phyloP scores from a whole-genome alignment of 345 rosid genomes.

The Viola odorata region DNA sequence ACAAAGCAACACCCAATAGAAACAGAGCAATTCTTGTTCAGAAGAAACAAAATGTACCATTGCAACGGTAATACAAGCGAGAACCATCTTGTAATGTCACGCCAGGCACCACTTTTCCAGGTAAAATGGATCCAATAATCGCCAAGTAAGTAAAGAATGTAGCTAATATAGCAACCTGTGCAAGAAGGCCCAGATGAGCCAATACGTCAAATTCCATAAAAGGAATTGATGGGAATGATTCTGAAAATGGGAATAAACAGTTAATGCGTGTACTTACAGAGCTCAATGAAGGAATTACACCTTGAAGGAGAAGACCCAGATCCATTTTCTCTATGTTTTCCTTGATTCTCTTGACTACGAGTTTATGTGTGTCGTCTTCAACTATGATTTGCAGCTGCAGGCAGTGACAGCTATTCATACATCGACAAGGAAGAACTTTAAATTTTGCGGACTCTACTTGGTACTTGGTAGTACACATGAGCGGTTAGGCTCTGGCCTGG shows the following conservation, averaged over 20 bases:
- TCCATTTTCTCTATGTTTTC: conserved; percentile 33
- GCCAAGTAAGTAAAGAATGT: conserved; percentile 62
- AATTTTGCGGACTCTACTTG: too few relatives aligned
- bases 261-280: conserved; percentile 32
- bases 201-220: not conserved
- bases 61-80: conserved; percentile 67
- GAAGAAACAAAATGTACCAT: conserved; percentile 31
- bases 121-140: conserved; percentile 51
- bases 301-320: conserved; percentile 35
- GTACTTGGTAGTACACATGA: too few relatives aligned
- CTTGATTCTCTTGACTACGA: too few relatives aligned
- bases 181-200: not conserved
- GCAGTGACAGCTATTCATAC: too few relatives aligned
- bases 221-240: not conserved
- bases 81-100: conserved; percentile 59
- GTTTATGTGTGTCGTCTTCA: too few relatives aligned
- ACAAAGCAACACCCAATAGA: conserved; percentile 3
- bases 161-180: conserved; percentile 43
- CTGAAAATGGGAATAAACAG: not conserved
- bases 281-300: conserved; percentile 47
- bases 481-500: too few relatives aligned
- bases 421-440: too few relatives aligned
- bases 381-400: too few relatives aligned
- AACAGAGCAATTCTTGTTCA: not conserved
- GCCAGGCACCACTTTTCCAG: conserved; percentile 67